These are phyloP conservation scores for Boletellus ananas DNA, from an alignment of 768 basidiomycete genomes.

Conservation along the genomic window DNA sequence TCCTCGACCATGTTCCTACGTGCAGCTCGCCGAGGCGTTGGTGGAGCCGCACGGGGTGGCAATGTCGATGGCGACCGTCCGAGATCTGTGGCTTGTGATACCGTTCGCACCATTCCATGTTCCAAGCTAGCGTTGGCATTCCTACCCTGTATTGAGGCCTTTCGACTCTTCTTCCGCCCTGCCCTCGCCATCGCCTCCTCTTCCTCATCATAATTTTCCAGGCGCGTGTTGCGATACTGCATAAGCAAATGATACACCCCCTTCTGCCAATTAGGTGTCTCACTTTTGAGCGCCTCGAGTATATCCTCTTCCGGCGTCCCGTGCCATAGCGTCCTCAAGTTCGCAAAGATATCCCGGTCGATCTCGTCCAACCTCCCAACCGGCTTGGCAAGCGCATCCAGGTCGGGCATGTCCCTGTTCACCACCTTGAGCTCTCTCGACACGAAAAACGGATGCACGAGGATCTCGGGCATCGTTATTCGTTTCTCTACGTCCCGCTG, in stretches of 20 bases:
- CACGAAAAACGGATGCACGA: slow-evolving; percentile 75
- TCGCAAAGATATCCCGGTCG: slow-evolving; percentile 86
- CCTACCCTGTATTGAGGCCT: slow-evolving; percentile 27
- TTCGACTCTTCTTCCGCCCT: slow-evolving; percentile 33
- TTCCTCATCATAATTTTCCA: slow-evolving; percentile 74
- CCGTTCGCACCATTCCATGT: slow-evolving; percentile 19
- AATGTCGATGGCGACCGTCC: slow-evolving; percentile 35
- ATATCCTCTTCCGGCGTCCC: slow-evolving; percentile 73
- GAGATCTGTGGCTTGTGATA: slow-evolving; percentile 25
- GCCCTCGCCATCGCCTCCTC: slow-evolving; percentile 43
- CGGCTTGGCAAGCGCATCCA: slow-evolving; percentile 68
- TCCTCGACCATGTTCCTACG: slow-evolving; percentile 27
- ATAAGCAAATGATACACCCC: slow-evolving; percentile 90
- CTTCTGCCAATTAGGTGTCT: slow-evolving; percentile 88
- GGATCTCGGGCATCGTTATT: slow-evolving; percentile 80
- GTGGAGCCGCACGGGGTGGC: slow-evolving; percentile 54
- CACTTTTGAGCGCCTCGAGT: slow-evolving; percentile 57
- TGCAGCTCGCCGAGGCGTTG: slow-evolving; percentile 58
- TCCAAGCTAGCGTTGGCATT: slow-evolving; percentile 17
- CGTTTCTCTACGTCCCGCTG: slow-evolving; percentile 67
- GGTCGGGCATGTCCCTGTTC: slow-evolving; percentile 46
- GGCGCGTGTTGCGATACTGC: slow-evolving; percentile 71
- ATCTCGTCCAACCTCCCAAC: slow-evolving; percentile 61
- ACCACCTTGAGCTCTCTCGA: slow-evolving; percentile 47
- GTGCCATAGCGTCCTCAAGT: slow-evolving; percentile 90